phyloP scores from a whole-genome alignment of 768 basidiomycete species.

The Hericium erinaceus region DNA sequence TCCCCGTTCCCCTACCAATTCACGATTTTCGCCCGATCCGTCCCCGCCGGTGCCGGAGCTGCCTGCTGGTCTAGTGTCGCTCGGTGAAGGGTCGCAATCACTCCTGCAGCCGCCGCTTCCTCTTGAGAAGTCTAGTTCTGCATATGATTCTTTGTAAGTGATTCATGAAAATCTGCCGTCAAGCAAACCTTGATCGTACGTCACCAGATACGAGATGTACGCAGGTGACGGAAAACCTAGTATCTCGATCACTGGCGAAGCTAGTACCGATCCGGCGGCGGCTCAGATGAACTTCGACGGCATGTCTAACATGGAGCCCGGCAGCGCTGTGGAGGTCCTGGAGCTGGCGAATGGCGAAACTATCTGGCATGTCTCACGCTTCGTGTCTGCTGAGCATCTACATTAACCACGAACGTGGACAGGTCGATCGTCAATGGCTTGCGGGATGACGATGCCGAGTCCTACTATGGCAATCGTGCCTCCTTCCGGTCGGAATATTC shows the following conservation, averaged over 20 bases:
- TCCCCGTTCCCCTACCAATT: constrained; percentile 40
- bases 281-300: constrained; percentile 15
- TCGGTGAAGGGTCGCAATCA: constrained; percentile 25
- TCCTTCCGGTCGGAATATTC: constrained; percentile 76
- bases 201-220: constrained; percentile 71
- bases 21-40: constrained; percentile 57
- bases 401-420: constrained; percentile 13
- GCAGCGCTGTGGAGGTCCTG: constrained; percentile 67
- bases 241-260: constrained; percentile 27
- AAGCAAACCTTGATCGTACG: constrained; percentile 3
- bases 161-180: constrained; percentile 7
- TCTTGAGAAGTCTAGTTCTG: constrained; percentile 58
- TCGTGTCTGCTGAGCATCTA: background rate
- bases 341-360: constrained; percentile 84
- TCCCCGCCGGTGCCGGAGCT: constrained; percentile 65
- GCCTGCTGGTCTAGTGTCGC: constrained; percentile 38
- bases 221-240: constrained; percentile 43
- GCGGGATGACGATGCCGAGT: constrained; percentile 68
- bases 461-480: constrained; percentile 52
- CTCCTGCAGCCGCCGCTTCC: constrained; percentile 30
- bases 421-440: constrained; percentile 83
- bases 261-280: constrained; percentile 18
- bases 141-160: constrained; percentile 76
- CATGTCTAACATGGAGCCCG: constrained; percentile 30
- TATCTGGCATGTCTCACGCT: constrained; percentile 53